Base-by-base conservation (phyloP, 1,284 basidiomycete species). In the Trametes versicolor region DNA sequence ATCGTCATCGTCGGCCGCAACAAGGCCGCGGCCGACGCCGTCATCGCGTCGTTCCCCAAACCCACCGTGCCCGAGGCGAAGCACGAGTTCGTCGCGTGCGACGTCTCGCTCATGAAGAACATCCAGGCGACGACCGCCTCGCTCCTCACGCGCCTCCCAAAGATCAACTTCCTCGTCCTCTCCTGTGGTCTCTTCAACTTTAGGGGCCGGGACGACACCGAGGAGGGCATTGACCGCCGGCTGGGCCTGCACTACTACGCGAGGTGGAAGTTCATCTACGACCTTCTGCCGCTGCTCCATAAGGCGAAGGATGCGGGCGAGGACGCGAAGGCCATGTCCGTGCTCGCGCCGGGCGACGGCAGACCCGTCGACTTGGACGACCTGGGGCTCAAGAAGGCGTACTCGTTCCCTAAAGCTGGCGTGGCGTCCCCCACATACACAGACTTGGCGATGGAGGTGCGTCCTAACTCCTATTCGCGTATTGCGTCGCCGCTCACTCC, bases 1-100 rank as follows among this genome's bases (percentile, higher is more conserved):
- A 78, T 81, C 68, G 65, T 80, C 64, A 64, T 81, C 49, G 69
- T 76, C 36, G 80, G 80, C 12, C 75, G 79, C 54, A 80, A 77
- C 71, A 70, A 73, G 50, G 66, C 70, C 19, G 75, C 77, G 39
- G 76, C 84, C 8, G 73, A 79, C 29, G 34, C 71, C 6, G 77
- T 82, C 64, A 75, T 84, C 58, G 71, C 76, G 8, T 58, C 68
- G 12, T 74, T 78, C 63, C 76, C 77, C 15, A 70, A 70, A n/a
- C 72, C 76, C 41, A 59, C 67, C 15, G 53, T n/a, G n/a, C n/a
- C 57, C 23, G 62, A 61, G 25, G 66, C 62, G 21, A 75, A 76
- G 62, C 75, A 78, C 70, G 75, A 78, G 67, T 81, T 79, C 64
- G 72, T 79, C n/a, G 52, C 71, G 57, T 79, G 78, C 73, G 80